Conservation (phyloP, 2,329 filamentous ascomycete genomes). For the Calonectria multiphialidica region DNA sequence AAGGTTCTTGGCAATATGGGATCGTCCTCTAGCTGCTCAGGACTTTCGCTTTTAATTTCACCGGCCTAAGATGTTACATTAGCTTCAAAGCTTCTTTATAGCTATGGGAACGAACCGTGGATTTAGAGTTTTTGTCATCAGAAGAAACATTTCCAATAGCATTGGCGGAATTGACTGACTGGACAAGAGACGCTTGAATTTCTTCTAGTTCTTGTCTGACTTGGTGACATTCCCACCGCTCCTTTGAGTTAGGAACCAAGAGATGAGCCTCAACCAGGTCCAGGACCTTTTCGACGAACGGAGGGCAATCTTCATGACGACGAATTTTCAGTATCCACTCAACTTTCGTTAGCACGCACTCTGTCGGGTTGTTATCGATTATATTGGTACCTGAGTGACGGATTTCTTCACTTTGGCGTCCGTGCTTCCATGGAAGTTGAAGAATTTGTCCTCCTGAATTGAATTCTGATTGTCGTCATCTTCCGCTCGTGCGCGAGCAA, state of each 20-base stretch:
- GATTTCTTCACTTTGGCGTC: neutral
- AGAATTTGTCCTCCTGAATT: neutral
- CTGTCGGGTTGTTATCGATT: neutral
- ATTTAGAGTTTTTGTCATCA: accelerated
- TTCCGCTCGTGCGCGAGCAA: neutral
- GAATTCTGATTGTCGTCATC: neutral
- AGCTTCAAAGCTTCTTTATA: too few species aligned
- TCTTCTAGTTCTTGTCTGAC: neutral
- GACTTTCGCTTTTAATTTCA: too few species aligned
- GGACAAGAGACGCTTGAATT: neutral
- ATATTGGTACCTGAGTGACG: neutral
- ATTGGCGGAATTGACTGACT: neutral
- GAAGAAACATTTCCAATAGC: neutral
- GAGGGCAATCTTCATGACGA: neutral
- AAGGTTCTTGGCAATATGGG: too few species aligned
- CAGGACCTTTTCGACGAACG: neutral
- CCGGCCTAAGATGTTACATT: too few species aligned
- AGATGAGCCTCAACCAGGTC: neutral
- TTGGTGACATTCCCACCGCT: neutral
- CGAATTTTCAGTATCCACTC: neutral
- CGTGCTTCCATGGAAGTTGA: neutral
- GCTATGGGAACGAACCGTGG: too few species aligned
- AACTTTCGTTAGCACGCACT: neutral
- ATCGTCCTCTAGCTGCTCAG: too few species aligned
- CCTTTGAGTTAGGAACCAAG: neutral